phyloP scores from a whole-genome alignment of 176 grass and related monocot species.

The Zea luxurians region DNA sequence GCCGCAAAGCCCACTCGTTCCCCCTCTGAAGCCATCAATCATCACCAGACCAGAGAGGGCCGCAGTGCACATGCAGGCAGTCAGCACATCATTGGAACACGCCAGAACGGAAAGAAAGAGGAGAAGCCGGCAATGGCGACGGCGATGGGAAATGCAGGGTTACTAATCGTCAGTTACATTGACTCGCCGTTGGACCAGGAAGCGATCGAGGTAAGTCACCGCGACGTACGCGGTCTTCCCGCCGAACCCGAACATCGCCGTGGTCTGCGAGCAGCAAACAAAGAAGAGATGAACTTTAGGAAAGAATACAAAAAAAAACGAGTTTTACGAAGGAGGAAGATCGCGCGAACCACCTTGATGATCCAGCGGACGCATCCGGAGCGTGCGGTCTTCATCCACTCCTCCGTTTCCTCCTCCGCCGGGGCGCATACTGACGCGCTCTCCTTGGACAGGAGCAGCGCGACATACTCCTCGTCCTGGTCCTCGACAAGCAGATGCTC shows the following conservation, averaged over 20 bases:
- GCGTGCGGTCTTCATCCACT: constrained; percentile 54
- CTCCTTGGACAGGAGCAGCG: constrained; percentile 73
- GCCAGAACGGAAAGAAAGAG: neutral
- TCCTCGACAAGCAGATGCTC: constrained; percentile 37
- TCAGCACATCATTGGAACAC: constrained; percentile 22
- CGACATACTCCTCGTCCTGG: constrained; percentile 61
- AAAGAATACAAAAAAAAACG: neutral
- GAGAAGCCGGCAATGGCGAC: neutral
- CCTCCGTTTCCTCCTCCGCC: neutral
- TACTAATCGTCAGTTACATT: constrained; percentile 19
- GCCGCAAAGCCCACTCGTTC: constrained; percentile 65
- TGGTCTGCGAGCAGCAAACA: too few species aligned
- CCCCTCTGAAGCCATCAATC: constrained; percentile 37
- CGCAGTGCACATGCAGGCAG: neutral
- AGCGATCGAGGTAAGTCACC: too few species aligned
- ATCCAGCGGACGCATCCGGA: constrained; percentile 67
- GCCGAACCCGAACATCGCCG: too few species aligned
- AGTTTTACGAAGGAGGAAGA: neutral
- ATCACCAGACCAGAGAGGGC: neutral
- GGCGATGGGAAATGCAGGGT: neutral
- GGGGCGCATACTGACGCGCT: neutral
- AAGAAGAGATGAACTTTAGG: too few species aligned
- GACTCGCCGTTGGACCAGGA: too few species aligned
- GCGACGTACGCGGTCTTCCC: too few species aligned
- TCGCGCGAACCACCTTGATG: constrained; percentile 45